These are phyloP conservation scores for Aspergillus affinis DNA, from an alignment of 495 filamentous ascomycete genomes.

Conservation along the genomic window DNA sequence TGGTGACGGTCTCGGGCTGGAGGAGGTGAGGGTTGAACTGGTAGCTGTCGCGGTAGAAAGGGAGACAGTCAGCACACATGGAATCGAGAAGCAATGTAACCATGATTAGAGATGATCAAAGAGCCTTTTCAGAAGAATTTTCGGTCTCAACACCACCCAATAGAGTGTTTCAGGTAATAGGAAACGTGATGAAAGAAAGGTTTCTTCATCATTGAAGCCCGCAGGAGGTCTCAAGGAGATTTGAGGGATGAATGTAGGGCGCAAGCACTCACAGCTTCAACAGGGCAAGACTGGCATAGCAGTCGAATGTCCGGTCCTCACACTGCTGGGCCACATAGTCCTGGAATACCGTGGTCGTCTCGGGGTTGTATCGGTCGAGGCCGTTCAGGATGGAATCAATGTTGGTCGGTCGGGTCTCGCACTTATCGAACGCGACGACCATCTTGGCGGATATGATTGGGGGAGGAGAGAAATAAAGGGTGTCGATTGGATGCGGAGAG, in stretches of 20 bases:
- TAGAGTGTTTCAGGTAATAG: slow-evolving; percentile 84
- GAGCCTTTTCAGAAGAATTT: slow-evolving; percentile 30
- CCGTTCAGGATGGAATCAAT: slow-evolving; percentile 89
- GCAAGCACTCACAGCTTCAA: slow-evolving; percentile 86
- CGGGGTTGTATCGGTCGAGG: slow-evolving; percentile 97
- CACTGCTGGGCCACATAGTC: slow-evolving; percentile 94
- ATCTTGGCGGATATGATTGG: slow-evolving; percentile 32
- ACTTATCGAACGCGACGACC: slow-evolving; percentile 54
- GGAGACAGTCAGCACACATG: slow-evolving; percentile 5
- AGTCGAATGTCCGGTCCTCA: slow-evolving; percentile 90
- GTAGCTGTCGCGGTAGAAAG: slow-evolving; percentile 62
- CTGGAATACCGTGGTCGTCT: slow-evolving; percentile 91
- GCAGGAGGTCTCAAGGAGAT: not conserved
- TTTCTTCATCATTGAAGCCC: slow-evolving; percentile 62
- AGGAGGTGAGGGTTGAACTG: slow-evolving; percentile 99
- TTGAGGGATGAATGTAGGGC: not conserved
- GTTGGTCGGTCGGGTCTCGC: slow-evolving; percentile 72
- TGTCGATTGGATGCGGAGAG: slow-evolving; percentile 4
- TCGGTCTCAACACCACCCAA: slow-evolving; percentile 38
- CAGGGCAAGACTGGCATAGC: slow-evolving; percentile 91
- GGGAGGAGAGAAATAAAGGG: slow-evolving; percentile 1
- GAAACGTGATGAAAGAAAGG: slow-evolving; percentile 75
- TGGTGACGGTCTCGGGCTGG: slow-evolving; percentile 94
- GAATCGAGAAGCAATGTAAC: not conserved
- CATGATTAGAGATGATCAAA: not conserved